A percentile compares a stretch with the other conserved stretches of the same genome.
Evolutionary conservation across 2,329 filamentous ascomycete genomes (phyloP).

Genomic region (Ilyonectria sp.): DNA sequence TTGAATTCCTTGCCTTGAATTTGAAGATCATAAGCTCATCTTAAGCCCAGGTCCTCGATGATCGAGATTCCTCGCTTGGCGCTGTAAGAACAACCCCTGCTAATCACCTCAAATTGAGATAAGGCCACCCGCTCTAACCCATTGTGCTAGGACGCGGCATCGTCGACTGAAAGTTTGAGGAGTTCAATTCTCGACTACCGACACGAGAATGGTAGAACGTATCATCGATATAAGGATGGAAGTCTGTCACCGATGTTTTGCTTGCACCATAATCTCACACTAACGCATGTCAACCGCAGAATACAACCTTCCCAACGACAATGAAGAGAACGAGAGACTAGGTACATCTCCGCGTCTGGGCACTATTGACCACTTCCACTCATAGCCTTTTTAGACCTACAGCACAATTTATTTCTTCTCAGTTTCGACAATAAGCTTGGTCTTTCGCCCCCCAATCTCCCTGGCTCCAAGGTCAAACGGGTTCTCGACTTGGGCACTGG

Average conservation of each 20-base stretch:
- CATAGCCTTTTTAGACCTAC: slow-evolving; percentile 6
- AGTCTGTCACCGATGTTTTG: not conserved
- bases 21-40: not conserved
- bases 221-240: slow-evolving; percentile 25
- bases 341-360: not conserved
- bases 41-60: not conserved
- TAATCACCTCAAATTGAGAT: not conserved
- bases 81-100: not conserved
- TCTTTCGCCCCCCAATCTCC: slow-evolving; percentile 9
- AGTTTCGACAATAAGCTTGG: slow-evolving; percentile 29
- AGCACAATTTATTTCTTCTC: slow-evolving; percentile 25
- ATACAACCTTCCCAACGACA: slow-evolving; percentile 19
- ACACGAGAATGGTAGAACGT: slow-evolving; percentile 24
- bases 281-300: not conserved
- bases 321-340: slow-evolving; percentile 12
- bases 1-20: no score
- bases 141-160: slow-evolving; percentile 1
- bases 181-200: slow-evolving; percentile 23
- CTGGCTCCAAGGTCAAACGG: not conserved
- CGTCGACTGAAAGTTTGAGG: slow-evolving; percentile 9
- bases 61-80: not conserved
- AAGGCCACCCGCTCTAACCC: not conserved
- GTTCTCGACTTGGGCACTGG: slow-evolving; percentile 25
- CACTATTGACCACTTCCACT: not conserved
- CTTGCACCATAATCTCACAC: not conserved